Base-by-base conservation (phyloP, 164 flowering plant genomes). In the Magnolia kwangsiensis region DNA sequence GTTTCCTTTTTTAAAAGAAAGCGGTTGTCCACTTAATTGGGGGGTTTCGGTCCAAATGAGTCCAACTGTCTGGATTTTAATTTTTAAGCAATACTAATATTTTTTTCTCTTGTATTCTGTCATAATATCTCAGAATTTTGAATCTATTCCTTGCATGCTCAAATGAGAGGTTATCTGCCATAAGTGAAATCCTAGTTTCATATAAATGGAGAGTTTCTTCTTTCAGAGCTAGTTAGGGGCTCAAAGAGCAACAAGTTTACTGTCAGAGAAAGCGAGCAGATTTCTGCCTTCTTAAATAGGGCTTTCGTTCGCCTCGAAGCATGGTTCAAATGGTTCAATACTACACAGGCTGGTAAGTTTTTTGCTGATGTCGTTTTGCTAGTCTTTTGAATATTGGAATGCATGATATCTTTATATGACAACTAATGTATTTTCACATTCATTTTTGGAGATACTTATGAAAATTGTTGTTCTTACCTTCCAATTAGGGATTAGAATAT, bases 301-400 rank as follows among this genome's bases (percentile, higher is more conserved):
- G 96, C 97, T 73, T 91, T 82, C 82, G 81, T 86, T 78, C 94
- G 98, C 72, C 91, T 96, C 51, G 98, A 96, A 78, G 97, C 92
- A 73, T 96, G 98, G 99, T 96, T 90, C 83, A 87, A 90, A 24
- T 96, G 99, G 99, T 96, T 94, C 80, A 94, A 94, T 77, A 91
- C 92, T 65, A 89, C 99, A 68, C 99, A 96, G 71, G 80, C 92
- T 82, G 99, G 99, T 94, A 76, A 76, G 7, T 69, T 72, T 49
- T 23, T 23, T 63, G 50, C 20, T 72, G 51, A 7, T 71, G 55
- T 27, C 9, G 45, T 19, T 51, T 50, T 72, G 50, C 50, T 31
- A 6, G 27, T 70, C 45, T 70, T 50, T 70, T 45, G 55, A n/a
- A 70, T 20, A 50, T 19, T 49, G 71, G 16, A 29, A 14, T 37